These are phyloP conservation scores for Coleophoma crateriformis DNA, from an alignment of 2,329 filamentous ascomycete genomes.

Conservation along the genomic window DNA sequence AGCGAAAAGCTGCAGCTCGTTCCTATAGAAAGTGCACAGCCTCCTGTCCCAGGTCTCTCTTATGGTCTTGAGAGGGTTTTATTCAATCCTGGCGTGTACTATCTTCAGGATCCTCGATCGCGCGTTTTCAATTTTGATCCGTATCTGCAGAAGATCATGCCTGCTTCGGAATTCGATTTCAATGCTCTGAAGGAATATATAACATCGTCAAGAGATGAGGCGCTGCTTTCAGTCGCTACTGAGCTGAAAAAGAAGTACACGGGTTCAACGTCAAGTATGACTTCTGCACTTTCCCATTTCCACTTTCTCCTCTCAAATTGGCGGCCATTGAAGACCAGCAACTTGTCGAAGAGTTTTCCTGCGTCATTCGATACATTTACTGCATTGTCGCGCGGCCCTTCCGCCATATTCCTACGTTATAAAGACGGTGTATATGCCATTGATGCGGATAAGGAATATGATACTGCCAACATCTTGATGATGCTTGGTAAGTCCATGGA, in stretches of 20 bases:
- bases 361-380: conserved; percentile 64
- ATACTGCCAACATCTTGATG: conserved; percentile 78
- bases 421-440: conserved; percentile 88
- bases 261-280: conserved; percentile 97
- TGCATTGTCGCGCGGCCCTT: conserved; percentile 63
- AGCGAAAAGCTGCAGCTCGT: conserved; percentile 12
- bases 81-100: conserved; percentile 92
- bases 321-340: conserved; percentile 63
- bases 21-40: conserved; percentile 19
- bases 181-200: conserved; percentile 79
- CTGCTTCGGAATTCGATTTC: conserved; percentile 88
- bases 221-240: conserved; percentile 63
- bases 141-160: conserved; percentile 90
- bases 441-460: conserved; percentile 90
- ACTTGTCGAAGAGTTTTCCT: conserved; percentile 63
- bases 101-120: conserved; percentile 81
- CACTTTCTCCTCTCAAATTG: conserved; percentile 86
- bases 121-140: conserved; percentile 96
- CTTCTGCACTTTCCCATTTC: conserved; percentile 78
- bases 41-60: conserved; percentile 23
- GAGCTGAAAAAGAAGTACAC: conserved; percentile 72
- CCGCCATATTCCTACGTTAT: conserved; percentile 75
- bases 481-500: conserved; percentile 96
- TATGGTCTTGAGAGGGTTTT: conserved; percentile 51
- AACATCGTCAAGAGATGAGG: conserved; percentile 80